Conservation (phyloP, 768 basidiomycete genomes). For the Mycena floridula region DNA sequence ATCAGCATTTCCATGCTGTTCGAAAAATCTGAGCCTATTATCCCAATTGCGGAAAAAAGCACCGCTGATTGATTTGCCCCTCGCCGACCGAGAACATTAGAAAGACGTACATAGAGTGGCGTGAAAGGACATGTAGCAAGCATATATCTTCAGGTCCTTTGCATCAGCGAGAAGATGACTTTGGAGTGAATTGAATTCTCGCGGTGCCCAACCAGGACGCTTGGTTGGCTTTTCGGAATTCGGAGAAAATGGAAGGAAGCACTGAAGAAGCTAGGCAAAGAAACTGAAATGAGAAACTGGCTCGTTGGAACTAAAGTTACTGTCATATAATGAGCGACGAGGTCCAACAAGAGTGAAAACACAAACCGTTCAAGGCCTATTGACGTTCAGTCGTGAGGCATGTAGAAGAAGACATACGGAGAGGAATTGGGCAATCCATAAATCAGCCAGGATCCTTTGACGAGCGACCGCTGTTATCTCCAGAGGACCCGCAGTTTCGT, state of each 20-base stretch:
- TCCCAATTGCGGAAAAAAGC: slow-evolving; percentile 52
- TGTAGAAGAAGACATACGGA: slow-evolving; percentile 43
- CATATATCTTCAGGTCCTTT: slow-evolving; percentile 45
- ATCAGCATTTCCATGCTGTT: slow-evolving; percentile 66
- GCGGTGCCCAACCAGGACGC: slow-evolving; percentile 80
- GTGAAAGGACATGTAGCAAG: slow-evolving; percentile 79
- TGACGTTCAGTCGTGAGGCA: slow-evolving; percentile 15
- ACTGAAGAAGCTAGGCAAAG: slow-evolving; percentile 33
- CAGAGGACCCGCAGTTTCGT: no score
- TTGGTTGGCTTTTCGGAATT: slow-evolving; percentile 70
- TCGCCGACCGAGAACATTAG: slow-evolving; percentile 65
- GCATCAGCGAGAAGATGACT: not conserved
- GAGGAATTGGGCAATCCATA: slow-evolving; percentile 70
- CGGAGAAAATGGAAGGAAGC: slow-evolving; percentile 71
- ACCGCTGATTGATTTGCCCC: slow-evolving; percentile 64
- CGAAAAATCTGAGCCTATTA: slow-evolving; percentile 61
- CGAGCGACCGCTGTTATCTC: slow-evolving; percentile 56
- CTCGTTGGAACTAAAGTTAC: slow-evolving; percentile 26
- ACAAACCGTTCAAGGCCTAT: slow-evolving; percentile 50
- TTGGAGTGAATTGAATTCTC: slow-evolving; percentile 27
- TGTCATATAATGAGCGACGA: slow-evolving; percentile 15
- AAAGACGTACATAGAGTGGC: slow-evolving; percentile 75
- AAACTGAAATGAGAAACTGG: not conserved
- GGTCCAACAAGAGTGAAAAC: not conserved
- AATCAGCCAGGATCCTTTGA: slow-evolving; percentile 61